These are phyloP conservation scores for Pistacia integerrima DNA, from an alignment of 345 rosid genomes.

Conservation along the genomic window DNA sequence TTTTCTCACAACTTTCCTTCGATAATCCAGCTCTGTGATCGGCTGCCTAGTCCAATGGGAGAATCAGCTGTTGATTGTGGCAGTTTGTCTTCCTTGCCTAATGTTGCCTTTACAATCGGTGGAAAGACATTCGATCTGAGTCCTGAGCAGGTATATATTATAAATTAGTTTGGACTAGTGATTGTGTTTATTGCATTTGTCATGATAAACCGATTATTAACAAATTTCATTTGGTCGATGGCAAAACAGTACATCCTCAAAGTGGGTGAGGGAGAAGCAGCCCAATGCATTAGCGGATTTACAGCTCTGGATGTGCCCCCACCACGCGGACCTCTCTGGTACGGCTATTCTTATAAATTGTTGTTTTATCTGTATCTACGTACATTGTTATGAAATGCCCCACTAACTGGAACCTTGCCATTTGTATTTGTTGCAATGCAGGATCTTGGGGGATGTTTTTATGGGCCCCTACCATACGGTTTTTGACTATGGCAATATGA, in stretches of 20 bases:
- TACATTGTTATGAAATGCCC: not conserved
- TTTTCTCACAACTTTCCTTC: slow-evolving; percentile 5
- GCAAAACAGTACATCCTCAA: slow-evolving; percentile 54
- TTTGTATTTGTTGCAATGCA: slow-evolving; percentile 21
- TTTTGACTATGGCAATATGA: slow-evolving; percentile 77
- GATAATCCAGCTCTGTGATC: slow-evolving; percentile 57
- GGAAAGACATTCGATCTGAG: slow-evolving; percentile 53
- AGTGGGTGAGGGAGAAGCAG: slow-evolving; percentile 64
- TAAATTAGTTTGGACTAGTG: not conserved
- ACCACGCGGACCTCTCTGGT: slow-evolving; percentile 85
- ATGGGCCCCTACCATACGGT: slow-evolving; percentile 86
- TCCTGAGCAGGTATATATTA: slow-evolving; percentile 55
- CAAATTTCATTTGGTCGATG: not conserved
- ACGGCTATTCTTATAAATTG: not conserved
- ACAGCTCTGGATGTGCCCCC: slow-evolving; percentile 71
- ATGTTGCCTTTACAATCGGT: slow-evolving; percentile 62
- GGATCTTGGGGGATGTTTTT: slow-evolving; percentile 88
- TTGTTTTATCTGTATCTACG: not conserved
- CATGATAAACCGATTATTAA: too few relatives aligned
- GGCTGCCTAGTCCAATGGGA: slow-evolving; percentile 76
- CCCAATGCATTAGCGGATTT: slow-evolving; percentile 73
- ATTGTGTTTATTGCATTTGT: too few relatives aligned
- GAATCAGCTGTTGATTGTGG: slow-evolving; percentile 67
- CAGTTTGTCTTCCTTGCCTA: slow-evolving; percentile 57
- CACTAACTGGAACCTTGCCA: not conserved